Evolutionary conservation across 345 rosid genomes (phyloP).

Genomic region (Hibiscus syriacus): DNA sequence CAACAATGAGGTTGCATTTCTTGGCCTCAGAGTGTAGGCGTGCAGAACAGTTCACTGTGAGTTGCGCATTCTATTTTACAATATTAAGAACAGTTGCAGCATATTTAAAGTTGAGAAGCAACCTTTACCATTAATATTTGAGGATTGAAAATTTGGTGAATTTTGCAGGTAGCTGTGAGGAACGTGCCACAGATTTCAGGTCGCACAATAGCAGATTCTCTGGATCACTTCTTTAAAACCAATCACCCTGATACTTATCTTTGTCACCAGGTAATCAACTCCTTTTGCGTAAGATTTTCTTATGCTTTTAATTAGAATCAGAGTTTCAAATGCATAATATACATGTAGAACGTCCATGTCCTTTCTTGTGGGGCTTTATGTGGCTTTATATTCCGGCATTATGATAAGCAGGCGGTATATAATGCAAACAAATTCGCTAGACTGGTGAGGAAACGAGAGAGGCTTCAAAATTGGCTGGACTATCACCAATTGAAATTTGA

Average conservation of each 20-base stretch:
- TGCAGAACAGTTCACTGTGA: conserved; percentile 91
- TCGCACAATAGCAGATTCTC: conserved; percentile 46
- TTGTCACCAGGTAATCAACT: conserved; percentile 59
- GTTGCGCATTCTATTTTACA: conserved; percentile 21
- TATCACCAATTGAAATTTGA: conserved; percentile 72
- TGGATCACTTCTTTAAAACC: conserved; percentile 69
- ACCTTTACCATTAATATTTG: neutral
- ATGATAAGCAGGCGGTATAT: conserved; percentile 63
- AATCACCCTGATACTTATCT: conserved; percentile 90
- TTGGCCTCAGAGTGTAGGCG: conserved; percentile 69
- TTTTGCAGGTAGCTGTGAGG: conserved; percentile 78
- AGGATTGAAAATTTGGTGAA: neutral
- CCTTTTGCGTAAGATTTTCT: neutral
- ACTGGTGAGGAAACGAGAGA: conserved; percentile 64
- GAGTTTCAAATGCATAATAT: neutral
- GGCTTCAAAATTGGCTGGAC: conserved; percentile 84
- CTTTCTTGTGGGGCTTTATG: neutral
- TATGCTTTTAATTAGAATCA: conserved; percentile 1
- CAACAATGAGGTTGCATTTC: conserved; percentile 72
- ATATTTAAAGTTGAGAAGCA: neutral
- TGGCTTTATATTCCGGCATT: neutral
- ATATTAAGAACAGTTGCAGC: neutral
- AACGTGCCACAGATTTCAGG: conserved; percentile 67
- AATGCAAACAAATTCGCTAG: conserved; percentile 70
- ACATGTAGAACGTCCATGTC: neutral